These are phyloP conservation scores for Micractinium sp. DNA, from an alignment of 139 green algal species.

Conservation along the genomic window DNA sequence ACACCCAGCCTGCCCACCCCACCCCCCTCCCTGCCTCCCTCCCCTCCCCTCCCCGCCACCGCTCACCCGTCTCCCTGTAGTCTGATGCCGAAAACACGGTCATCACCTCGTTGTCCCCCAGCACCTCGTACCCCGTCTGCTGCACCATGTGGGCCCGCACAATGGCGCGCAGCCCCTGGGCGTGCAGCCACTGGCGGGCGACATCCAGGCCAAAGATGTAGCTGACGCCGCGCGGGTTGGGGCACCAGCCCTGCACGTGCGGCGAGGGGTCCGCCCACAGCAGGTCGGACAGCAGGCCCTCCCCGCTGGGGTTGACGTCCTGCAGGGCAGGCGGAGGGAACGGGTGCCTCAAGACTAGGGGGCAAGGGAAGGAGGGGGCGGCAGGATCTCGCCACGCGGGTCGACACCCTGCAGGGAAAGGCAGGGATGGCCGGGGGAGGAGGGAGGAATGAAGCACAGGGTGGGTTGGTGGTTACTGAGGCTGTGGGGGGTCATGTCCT, in stretches of 20 bases:
- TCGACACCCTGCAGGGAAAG: too few relatives aligned
- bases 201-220: slow-evolving; percentile 32
- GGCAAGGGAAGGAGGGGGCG: not conserved
- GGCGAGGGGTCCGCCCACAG: slow-evolving; percentile 42
- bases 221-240: slow-evolving; percentile 26
- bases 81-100: slow-evolving; percentile 36
- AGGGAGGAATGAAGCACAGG: too few relatives aligned
- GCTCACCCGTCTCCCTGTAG: slow-evolving; percentile 28
- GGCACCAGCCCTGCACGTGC: slow-evolving; percentile 9
- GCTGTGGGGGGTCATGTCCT: too few relatives aligned
- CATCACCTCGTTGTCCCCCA: slow-evolving; percentile 35
- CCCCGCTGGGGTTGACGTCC: slow-evolving; percentile 12
- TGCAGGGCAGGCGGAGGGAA: not conserved
- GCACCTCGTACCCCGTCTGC: slow-evolving; percentile 30
- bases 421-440: too few relatives aligned
- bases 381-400: too few relatives aligned
- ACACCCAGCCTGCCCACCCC: too few relatives aligned
- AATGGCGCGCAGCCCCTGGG: slow-evolving; percentile 15
- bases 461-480: too few relatives aligned
- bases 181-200: not conserved
- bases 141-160: slow-evolving; percentile 39
- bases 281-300: slow-evolving; percentile 31
- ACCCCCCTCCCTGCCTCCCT: not conserved
- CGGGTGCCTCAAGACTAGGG: not conserved
- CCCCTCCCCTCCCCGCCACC: not conserved